phyloP scores from a whole-genome alignment of 108 stramenopile species.

The Cylindrotheca fusiformis region DNA sequence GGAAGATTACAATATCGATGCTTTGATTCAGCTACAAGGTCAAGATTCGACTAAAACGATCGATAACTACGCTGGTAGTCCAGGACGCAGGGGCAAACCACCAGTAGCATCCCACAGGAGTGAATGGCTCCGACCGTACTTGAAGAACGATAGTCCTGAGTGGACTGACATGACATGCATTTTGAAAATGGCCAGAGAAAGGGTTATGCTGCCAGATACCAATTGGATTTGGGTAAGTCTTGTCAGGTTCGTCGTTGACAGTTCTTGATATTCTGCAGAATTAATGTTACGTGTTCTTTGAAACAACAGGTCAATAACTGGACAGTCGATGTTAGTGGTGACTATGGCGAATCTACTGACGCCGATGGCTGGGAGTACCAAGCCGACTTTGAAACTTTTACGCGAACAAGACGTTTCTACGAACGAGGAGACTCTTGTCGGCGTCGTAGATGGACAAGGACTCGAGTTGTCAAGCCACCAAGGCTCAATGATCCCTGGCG shows the following conservation, averaged over 20 bases:
- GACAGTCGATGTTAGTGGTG: conserved; percentile 63
- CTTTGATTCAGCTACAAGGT: background rate
- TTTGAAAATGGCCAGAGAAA: conserved; percentile 43
- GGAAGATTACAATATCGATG: conserved; percentile 33
- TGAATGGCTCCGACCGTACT: conserved; percentile 68
- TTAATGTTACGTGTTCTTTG: no score
- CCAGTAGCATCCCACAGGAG: conserved; percentile 14
- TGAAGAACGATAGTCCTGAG: conserved; percentile 71
- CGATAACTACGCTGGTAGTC: conserved; percentile 1
- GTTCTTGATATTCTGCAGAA: no score
- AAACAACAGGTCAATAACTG: conserved; percentile 48
- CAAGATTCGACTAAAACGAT: conserved; percentile 2
- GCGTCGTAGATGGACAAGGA: conserved; percentile 72
- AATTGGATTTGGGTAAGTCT: conserved; percentile 68
- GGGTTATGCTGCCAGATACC: conserved; percentile 63
- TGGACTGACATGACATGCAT: conserved; percentile 75
- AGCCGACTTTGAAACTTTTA: conserved; percentile 75
- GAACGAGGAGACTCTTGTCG: conserved; percentile 63
- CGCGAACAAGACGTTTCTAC: conserved; percentile 46
- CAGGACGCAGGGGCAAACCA: conserved; percentile 9
- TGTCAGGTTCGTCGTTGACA: no score
- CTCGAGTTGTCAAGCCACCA: conserved; percentile 55
- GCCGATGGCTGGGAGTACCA: conserved; percentile 83
- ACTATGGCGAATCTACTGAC: conserved; percentile 52
- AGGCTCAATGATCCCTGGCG: conserved; percentile 27